Percentiles rank a stretch among this genome's conserved stretches.
Conservation (phyloP, 345 rosid genomes). For the Leavenworthia alabamica region DNA sequence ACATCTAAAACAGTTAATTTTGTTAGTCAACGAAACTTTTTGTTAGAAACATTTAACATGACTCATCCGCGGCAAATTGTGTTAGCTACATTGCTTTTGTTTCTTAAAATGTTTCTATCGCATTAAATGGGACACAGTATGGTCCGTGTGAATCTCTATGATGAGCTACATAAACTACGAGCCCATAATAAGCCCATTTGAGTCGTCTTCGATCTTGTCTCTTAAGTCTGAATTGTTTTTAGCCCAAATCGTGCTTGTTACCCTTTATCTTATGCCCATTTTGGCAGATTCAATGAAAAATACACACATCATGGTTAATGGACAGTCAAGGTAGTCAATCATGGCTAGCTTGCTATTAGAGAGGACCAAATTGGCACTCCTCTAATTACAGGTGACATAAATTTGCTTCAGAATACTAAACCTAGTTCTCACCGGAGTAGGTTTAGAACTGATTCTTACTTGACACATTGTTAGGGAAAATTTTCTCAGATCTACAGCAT, state of each 20-base stretch:
- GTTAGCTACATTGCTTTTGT: background rate
- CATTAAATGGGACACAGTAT: too few species aligned
- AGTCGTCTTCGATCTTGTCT: background rate
- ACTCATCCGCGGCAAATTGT: background rate
- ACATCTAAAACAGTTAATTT: background rate
- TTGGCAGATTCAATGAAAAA: background rate
- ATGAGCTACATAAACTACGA: too few species aligned
- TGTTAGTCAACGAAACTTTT: background rate
- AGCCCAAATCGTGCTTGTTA: conserved; percentile 23
- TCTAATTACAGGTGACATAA: background rate
- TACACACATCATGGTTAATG: background rate
- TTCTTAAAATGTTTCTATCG: background rate
- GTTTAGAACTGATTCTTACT: conserved; percentile 13
- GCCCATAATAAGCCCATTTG: conserved; percentile 4
- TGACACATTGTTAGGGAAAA: background rate
- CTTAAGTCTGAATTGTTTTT: conserved; percentile 31
- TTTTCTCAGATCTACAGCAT: conserved; percentile 1
- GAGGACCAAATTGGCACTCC: too few species aligned
- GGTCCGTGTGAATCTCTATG: too few species aligned
- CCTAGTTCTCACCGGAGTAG: conserved; percentile 9
- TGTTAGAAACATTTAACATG: background rate
- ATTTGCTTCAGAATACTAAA: background rate
- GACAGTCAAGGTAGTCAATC: background rate
- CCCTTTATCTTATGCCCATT: background rate
- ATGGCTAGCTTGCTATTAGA: too few species aligned